Conservation (phyloP, 139 green algal species). For the Chlamydomonas urium region DNA sequence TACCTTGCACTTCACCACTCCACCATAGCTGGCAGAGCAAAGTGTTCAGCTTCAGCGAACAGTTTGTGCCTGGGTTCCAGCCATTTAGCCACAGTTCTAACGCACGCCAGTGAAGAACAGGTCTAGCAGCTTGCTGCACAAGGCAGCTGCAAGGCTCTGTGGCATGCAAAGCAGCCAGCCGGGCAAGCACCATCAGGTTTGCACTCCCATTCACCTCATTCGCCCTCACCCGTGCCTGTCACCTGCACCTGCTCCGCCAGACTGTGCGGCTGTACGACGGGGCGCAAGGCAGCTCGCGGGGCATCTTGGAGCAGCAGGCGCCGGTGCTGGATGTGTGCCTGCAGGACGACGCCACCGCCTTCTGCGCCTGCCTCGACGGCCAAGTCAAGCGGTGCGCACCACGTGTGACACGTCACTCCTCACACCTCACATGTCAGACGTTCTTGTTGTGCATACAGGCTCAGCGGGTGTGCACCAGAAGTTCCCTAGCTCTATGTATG, state of each 20-base stretch:
- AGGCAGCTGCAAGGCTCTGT: not conserved
- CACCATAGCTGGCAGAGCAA: too few species aligned
- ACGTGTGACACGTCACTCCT: too few species aligned
- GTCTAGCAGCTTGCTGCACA: too few species aligned
- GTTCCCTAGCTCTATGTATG: too few species aligned
- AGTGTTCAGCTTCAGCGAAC: not conserved
- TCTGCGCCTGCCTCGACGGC: slow-evolving; percentile 57
- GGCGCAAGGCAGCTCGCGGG: slow-evolving; percentile 20
- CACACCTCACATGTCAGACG: too few species aligned
- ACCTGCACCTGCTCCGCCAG: slow-evolving; percentile 14
- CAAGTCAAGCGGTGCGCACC: slow-evolving; percentile 56
- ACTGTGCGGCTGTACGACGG: slow-evolving; percentile 68
- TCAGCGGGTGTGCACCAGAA: too few species aligned
- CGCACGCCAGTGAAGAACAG: too few species aligned
- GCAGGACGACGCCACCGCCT: slow-evolving; percentile 48
- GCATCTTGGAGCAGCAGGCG: slow-evolving; percentile 37
- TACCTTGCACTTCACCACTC: too few species aligned
- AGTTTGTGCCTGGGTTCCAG: not conserved
- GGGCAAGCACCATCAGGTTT: slow-evolving; percentile 22
- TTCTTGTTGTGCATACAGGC: too few species aligned
- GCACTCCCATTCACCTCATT: not conserved
- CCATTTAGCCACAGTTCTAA: too few species aligned
- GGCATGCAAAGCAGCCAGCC: not conserved
- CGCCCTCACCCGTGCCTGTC: not conserved
- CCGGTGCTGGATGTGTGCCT: slow-evolving; percentile 74